Evolutionary conservation across 306 rosid species (phyloP).

Genomic region (Vigna nakashimae): DNA sequence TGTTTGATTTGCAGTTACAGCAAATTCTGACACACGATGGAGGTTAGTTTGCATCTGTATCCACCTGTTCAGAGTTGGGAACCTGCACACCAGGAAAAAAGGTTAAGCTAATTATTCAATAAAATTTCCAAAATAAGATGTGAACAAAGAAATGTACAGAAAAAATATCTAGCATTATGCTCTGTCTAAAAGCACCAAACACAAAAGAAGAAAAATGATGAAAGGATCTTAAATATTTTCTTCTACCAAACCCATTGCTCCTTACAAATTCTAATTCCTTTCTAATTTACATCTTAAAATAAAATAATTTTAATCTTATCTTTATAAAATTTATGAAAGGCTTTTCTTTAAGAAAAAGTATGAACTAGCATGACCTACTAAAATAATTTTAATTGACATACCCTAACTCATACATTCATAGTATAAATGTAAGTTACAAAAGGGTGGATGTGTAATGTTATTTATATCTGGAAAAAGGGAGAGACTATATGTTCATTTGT

Average conservation of each 20-base stretch:
- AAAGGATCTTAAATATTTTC: background rate
- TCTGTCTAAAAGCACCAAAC: background rate
- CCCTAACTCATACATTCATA: background rate
- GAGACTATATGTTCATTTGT: background rate
- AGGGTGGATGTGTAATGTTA: background rate
- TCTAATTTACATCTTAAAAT: constrained; percentile 1
- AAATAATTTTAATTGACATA: background rate
- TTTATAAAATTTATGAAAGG: background rate
- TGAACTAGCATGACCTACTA: background rate
- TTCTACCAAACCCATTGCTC: background rate
- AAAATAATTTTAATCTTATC: background rate
- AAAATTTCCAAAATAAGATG: constrained; percentile 4
- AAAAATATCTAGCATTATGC: background rate
- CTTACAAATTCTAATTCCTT: constrained; percentile 10
- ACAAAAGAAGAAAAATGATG: background rate
- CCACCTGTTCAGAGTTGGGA: constrained; percentile 98
- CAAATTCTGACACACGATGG: constrained; percentile 96
- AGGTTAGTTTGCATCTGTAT: constrained; percentile 99
- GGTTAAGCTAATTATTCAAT: constrained; percentile 25
- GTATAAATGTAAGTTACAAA: background rate
- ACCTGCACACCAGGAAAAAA: constrained; percentile 60
- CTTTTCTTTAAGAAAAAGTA: background rate
- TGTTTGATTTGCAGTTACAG: constrained; percentile 75
- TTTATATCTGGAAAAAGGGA: background rate
- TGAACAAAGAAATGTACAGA: constrained; percentile 1